Conservation (phyloP, 2,329 filamentous ascomycete genomes). For the Trichocomaceae sp. region DNA sequence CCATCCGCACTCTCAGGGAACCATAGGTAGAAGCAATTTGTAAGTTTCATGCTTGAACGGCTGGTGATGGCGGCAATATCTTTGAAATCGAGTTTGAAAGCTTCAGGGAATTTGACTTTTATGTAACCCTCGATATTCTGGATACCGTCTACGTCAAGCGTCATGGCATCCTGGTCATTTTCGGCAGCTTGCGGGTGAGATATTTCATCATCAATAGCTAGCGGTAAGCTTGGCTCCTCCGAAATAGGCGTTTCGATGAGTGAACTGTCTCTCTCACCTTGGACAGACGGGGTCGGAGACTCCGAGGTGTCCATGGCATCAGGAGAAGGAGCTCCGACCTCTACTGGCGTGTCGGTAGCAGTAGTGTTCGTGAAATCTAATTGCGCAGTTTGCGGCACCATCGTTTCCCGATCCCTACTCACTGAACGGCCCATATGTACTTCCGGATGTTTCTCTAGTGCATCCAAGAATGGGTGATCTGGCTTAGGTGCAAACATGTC, state of each 20-base stretch:
- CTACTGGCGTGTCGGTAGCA: not conserved
- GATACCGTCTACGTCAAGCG: constrained; percentile 5
- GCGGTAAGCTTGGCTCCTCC: not conserved
- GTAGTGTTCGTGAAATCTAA: not conserved
- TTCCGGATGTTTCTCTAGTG: not conserved
- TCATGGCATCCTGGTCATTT: constrained; percentile 8
- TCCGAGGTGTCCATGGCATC: constrained; percentile 1
- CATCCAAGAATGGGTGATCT: not conserved
- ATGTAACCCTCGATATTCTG: constrained; percentile 14
- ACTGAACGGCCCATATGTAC: not conserved
- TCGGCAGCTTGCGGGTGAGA: not conserved
- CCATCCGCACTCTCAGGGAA: constrained; percentile 22
- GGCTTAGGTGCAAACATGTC: not conserved
- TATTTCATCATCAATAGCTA: not conserved
- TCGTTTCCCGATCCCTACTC: not conserved
- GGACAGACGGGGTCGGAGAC: not conserved
- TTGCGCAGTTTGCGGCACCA: not conserved
- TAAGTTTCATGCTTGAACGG: constrained; percentile 13
- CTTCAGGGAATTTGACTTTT: constrained; percentile 10
- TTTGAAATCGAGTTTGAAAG: constrained; percentile 22
- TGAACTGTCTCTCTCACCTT: not conserved
- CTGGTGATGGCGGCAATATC: constrained; percentile 21
- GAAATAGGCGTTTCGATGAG: not conserved
- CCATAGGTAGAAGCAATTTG: constrained; percentile 30
- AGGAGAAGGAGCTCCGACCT: not conserved